Evolutionary conservation across 495 filamentous ascomycete genomes (phyloP).

Genomic region (Cenococcum geophilum): DNA sequence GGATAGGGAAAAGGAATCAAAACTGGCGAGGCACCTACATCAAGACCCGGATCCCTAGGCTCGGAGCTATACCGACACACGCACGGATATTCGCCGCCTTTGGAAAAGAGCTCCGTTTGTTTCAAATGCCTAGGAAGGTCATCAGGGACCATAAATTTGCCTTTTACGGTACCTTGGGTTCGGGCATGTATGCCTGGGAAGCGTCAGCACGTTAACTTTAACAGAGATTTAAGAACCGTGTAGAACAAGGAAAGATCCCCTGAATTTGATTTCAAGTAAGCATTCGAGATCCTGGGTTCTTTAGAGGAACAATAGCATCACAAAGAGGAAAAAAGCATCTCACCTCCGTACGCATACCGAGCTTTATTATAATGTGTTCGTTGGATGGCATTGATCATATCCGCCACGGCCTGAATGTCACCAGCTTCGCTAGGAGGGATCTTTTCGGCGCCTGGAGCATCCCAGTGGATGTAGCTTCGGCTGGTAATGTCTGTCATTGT

Average conservation of each 20-base stretch:
- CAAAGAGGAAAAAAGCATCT: background rate
- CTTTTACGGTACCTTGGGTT: slow-evolving; percentile 45
- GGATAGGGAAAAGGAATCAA: too few species aligned
- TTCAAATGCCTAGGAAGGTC: slow-evolving; percentile 42
- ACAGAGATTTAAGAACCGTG: too few species aligned
- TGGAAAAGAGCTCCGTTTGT: slow-evolving; percentile 43
- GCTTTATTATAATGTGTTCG: slow-evolving; percentile 44
- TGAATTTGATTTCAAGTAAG: background rate
- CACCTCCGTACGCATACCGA: slow-evolving; percentile 40
- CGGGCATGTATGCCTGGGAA: slow-evolving; percentile 39
- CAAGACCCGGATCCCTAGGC: slow-evolving; percentile 42
- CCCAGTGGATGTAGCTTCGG: slow-evolving; percentile 41
- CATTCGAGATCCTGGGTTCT: background rate
- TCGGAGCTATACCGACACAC: slow-evolving; percentile 42
- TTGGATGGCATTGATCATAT: slow-evolving; percentile 46
- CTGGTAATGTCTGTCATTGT: slow-evolving; percentile 17
- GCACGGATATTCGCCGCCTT: slow-evolving; percentile 39
- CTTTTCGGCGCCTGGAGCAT: slow-evolving; percentile 42
- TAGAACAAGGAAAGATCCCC: too few species aligned
- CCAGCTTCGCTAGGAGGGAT: slow-evolving; percentile 42
- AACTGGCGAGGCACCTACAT: slow-evolving; percentile 22
- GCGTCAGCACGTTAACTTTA: too few species aligned
- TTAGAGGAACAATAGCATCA: background rate
- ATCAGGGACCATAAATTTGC: slow-evolving; percentile 40
- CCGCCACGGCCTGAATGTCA: slow-evolving; percentile 44